Evolutionary conservation across 441 rosid species (phyloP), one percentile per base, ranked within the genome.

Genomic region (Macaranga tanarius): DNA sequence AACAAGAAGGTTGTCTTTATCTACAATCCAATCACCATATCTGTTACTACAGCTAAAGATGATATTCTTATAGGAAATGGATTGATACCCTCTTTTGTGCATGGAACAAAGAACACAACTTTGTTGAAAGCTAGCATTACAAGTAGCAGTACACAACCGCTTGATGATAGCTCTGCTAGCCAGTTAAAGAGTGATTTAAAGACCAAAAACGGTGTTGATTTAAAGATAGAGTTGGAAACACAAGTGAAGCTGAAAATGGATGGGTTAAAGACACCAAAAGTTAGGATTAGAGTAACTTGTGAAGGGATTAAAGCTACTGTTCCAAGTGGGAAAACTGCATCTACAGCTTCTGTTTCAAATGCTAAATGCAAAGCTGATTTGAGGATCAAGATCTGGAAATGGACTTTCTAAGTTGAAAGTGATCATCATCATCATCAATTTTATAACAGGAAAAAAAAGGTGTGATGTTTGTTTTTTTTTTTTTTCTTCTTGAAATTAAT

Each of bases 341-440:
- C 90, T 0, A 67, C 83, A 45, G 97, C 90, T 17, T 77, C 84
- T 20, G 87, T 88, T 5, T 71, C 86, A 38, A 75, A 79, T 16
- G 91, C 83, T 5, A 87, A 83, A 70, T 95, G 99, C 79, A 86
- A 91, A 85, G 92, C 86, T 73, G 93, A 95, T 76, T 67, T 85
- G 71, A 84, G 89, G 72, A 61, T 92, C 78, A 94, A 89, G 90
- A 85, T 94, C 76, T 92, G 97, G 99, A 89, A 87, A 78, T 85
- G 91, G 88, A 86, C 85, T 65, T 75, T 94, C 44, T 91, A 75
- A 70, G 20, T 3, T 5, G 34, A 42, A 31, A 22, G 13, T 4
- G 5, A 48, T 7, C 13, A 0, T 28, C 2, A 3, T 34, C 8
- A 23, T 26, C 3, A 0, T 4, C 38, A 34, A 34, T 34, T 26